Conservation (phyloP, 202 grass and related monocot species). For the Brachypodium distachyon region DNA sequence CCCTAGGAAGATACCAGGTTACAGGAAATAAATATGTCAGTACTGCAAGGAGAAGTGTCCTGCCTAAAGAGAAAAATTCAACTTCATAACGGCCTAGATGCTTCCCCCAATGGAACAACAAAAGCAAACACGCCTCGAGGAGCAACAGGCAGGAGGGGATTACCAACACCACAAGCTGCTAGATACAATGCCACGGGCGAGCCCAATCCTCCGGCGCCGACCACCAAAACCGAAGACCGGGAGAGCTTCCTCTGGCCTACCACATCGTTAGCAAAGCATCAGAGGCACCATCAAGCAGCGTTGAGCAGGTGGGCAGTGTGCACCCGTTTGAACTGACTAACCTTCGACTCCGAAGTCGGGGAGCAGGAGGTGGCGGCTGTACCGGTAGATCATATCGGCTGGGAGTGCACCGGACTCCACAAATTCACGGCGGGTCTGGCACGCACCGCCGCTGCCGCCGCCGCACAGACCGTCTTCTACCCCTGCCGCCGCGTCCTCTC, state of each 20-base stretch:
- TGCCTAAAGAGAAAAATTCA: background rate
- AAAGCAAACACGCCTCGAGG: background rate
- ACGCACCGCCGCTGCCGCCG: background rate
- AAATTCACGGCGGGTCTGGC: background rate
- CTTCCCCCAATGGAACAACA: background rate
- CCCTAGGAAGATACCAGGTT: slow-evolving; percentile 40
- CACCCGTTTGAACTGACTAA: slow-evolving; percentile 2
- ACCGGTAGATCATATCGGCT: slow-evolving; percentile 66
- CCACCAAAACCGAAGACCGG: slow-evolving; percentile 66
- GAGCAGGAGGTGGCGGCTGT: slow-evolving; percentile 84
- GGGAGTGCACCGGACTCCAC: slow-evolving; percentile 1
- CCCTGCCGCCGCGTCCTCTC: background rate
- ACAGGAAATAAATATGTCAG: background rate
- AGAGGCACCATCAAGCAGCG: background rate
- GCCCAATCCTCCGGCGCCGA: slow-evolving; percentile 83
- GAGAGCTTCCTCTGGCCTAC: slow-evolving; percentile 67
- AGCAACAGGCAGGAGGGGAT: slow-evolving; percentile 16
- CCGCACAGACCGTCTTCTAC: background rate
- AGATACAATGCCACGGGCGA: slow-evolving; percentile 82
- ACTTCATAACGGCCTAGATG: background rate
- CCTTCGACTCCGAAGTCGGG: slow-evolving; percentile 87
- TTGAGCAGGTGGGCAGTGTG: background rate
- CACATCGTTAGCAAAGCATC: background rate
- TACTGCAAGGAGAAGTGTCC: background rate
- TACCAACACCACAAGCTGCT: slow-evolving; percentile 87